These are phyloP conservation scores for Euphrasia arctica DNA, from an alignment of 305 asterid species.

Conservation along the genomic window DNA sequence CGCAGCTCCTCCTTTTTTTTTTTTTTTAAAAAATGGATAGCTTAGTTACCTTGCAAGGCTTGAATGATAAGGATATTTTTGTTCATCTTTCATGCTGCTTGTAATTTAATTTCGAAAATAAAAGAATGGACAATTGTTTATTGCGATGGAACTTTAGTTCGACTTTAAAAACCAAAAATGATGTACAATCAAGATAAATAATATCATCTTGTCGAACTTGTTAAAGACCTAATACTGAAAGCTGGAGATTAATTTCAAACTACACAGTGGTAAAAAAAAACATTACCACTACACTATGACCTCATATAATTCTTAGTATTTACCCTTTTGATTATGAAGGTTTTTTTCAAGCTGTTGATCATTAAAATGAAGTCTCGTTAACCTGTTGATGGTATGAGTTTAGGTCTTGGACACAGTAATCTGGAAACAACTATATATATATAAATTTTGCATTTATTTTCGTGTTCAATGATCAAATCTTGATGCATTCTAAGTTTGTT, in stretches of 20 bases:
- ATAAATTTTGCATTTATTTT: neutral
- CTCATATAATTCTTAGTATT: neutral
- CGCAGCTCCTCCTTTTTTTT: neutral
- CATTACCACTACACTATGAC: neutral
- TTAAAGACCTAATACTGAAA: neutral
- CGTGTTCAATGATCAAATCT: neutral
- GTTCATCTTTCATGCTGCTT: neutral
- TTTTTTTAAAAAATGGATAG: neutral
- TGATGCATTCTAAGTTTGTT: neutral
- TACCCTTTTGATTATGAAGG: neutral
- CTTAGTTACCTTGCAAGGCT: constrained; percentile 1
- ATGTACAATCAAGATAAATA: neutral
- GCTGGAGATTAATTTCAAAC: no score
- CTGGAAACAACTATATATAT: neutral
- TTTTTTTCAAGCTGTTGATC: constrained; percentile 8
- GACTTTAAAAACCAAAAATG: neutral
- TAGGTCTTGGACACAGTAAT: constrained; percentile 4
- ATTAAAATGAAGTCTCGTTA: constrained; percentile 9
- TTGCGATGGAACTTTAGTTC: neutral
- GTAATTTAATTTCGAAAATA: constrained; percentile 6
- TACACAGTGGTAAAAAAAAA: no score
- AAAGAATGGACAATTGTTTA: constrained; percentile 2
- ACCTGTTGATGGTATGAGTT: neutral
- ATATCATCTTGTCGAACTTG: neutral
- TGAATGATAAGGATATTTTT: neutral